Evolutionary conservation across 176 grass and related monocot species (phyloP), one percentile per base, ranked within the genome.

Genomic region (Avena sativa): DNA sequence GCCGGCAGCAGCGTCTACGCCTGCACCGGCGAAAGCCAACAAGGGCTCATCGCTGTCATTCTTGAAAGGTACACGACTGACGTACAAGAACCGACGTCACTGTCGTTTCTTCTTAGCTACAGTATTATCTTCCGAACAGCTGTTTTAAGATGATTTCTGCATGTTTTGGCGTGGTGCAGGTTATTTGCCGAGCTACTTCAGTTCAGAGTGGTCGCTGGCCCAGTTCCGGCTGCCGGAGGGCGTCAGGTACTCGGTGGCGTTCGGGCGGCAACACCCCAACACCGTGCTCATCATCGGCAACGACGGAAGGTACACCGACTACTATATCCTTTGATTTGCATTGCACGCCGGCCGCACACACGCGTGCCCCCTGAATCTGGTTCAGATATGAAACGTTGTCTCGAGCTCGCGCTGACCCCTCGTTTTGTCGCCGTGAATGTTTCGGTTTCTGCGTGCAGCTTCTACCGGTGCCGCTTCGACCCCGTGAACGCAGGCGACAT

Each of bases 381-480:
- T 43, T 44, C 9, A 36, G 26, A 19, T 50, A 2, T 16, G 13
- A 34, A 51, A 50, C 26, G 72, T 32, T 43, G 40, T 1, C 40
- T 43, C 40, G 40, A 43, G 40, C 38, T 40, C 38, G 38, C 38
- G 38, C 38, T 40, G 38, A 40, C 6, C 40, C 38, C 40, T 6
- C 28, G 28, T 28, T 28, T 82, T 75, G 2, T 87, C 3, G 12
- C 17, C 81, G 4, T 0, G 0, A 74, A 49, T 83, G n/a, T 19
- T 49, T 91, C 17, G 3, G 34, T 48, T 9, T 40, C 15, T 40
- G 25, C 23, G 0, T 92, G 87, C 87, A 97, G 92, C 72, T 97
- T 98, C 62, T 92, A 93, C 86, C 82, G 95, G 46, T 98, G 95
- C 55, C 80, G 87, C n/a, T 98, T 95, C 7, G 91, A 98, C 78